Evolutionary conservation across 495 filamentous ascomycete species (phyloP).

Genomic region (Monascus purpureus): DNA sequence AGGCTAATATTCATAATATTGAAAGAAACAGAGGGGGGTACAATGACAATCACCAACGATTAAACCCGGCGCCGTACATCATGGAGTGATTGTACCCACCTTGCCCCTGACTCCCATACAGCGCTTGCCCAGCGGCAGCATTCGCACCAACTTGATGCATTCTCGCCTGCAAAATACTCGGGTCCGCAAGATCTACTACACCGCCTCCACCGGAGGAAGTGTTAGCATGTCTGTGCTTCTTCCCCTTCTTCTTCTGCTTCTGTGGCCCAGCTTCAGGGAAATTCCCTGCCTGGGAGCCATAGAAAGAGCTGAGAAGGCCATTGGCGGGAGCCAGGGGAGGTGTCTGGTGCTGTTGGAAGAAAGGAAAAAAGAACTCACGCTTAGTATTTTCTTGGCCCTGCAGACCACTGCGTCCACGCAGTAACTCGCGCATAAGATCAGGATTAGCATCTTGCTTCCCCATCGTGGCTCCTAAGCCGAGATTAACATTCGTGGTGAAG

Average conservation of each 20-base stretch:
- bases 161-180: slow-evolving; percentile 97
- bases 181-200: slow-evolving; percentile 98
- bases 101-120: slow-evolving; percentile 86
- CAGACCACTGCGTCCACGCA: slow-evolving; percentile 44
- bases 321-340: slow-evolving; percentile 79
- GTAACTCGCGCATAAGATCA: slow-evolving; percentile 67
- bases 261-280: slow-evolving; percentile 70
- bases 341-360: slow-evolving; percentile 70
- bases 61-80: slow-evolving; percentile 67
- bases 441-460: slow-evolving; percentile 60
- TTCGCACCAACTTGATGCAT: slow-evolving; percentile 74
- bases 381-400: slow-evolving; percentile 70
- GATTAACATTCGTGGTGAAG: slow-evolving; percentile 53
- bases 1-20: slow-evolving; percentile 8
- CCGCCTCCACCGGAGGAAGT: slow-evolving; percentile 98
- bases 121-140: slow-evolving; percentile 59
- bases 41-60: slow-evolving; percentile 51
- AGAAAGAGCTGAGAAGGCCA: slow-evolving; percentile 78
- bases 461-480: slow-evolving; percentile 49
- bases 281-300: slow-evolving; percentile 69
- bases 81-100: slow-evolving; percentile 89
- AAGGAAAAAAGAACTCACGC: slow-evolving; percentile 89
- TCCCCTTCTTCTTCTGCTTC: slow-evolving; percentile 99
- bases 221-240: slow-evolving; percentile 99
- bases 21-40: slow-evolving; percentile 11